These are phyloP conservation scores for Alternaria rosae DNA, from an alignment of 2,329 filamentous ascomycete species.

Conservation along the genomic window DNA sequence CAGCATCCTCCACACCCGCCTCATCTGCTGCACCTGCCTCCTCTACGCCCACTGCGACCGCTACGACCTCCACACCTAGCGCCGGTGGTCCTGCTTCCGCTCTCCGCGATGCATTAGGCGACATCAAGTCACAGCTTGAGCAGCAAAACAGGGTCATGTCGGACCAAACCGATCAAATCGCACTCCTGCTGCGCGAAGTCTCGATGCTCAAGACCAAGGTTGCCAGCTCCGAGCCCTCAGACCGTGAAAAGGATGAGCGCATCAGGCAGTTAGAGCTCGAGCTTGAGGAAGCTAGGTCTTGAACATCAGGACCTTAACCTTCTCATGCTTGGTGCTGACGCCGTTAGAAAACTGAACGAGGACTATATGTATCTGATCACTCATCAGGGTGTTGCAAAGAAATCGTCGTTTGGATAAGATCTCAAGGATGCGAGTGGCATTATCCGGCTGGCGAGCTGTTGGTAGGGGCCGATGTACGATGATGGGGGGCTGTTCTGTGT, in stretches of 20 bases:
- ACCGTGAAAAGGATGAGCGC: slow-evolving; percentile 51
- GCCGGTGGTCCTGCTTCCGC: slow-evolving; percentile 58
- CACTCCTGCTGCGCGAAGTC: slow-evolving; percentile 68
- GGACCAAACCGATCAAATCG: slow-evolving; percentile 79
- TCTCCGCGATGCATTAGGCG: slow-evolving; percentile 71
- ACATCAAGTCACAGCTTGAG: slow-evolving; percentile 81
- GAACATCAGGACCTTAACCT: slow-evolving; percentile 11
- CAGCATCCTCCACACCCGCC: slow-evolving; percentile 46
- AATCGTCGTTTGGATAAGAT: slow-evolving; percentile 8
- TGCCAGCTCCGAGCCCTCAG: slow-evolving; percentile 49
- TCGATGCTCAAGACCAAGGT: slow-evolving; percentile 77
- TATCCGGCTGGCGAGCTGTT: neutral
- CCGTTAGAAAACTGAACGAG: neutral
- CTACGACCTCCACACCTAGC: slow-evolving; percentile 47
- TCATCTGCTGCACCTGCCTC: slow-evolving; percentile 49
- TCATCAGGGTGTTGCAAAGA: neutral
- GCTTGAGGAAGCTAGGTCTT: slow-evolving; percentile 51
- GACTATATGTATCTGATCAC: slow-evolving; percentile 7
- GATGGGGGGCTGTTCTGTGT: slow-evolving; percentile 15
- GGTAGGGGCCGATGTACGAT: slow-evolving; percentile 12
- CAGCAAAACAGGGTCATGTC: slow-evolving; percentile 79
- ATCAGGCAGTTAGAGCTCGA: slow-evolving; percentile 52
- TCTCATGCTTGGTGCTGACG: neutral
- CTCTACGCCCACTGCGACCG: slow-evolving; percentile 48
- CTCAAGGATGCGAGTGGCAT: neutral